phyloP scores from a whole-genome alignment of 2,329 filamentous ascomycete species.

The Remersonia thermophila region DNA sequence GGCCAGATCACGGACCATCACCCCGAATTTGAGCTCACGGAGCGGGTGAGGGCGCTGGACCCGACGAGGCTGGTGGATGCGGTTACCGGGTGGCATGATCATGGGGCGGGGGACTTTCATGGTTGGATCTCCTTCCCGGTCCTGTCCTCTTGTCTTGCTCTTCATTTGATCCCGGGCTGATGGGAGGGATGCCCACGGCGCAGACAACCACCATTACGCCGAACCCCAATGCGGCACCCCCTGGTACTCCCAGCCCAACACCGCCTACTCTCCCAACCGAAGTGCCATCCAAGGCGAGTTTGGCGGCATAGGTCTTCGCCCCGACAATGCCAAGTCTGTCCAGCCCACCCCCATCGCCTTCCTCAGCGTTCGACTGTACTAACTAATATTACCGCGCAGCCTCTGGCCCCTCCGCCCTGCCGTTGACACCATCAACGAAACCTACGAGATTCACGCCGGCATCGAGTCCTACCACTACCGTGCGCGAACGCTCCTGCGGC shows the following conservation, averaged over 20 bases:
- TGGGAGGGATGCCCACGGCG: no score
- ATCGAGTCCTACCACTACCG: constrained; percentile 56
- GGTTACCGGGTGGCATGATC: constrained; percentile 54
- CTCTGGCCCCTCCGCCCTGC: constrained; percentile 52
- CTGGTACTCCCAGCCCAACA: constrained; percentile 46
- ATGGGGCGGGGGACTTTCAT: constrained; percentile 53
- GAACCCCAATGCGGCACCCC: constrained; percentile 59
- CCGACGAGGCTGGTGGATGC: constrained; percentile 52
- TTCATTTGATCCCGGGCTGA: no score
- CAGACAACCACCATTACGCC: constrained; percentile 62
- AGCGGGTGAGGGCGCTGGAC: constrained; percentile 43
- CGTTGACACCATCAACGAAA: constrained; percentile 49
- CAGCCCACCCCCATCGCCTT: background rate
- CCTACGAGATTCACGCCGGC: constrained; percentile 51
- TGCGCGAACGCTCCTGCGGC: constrained; percentile 44
- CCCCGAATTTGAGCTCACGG: constrained; percentile 45
- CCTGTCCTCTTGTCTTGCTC: no score
- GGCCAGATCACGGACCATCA: constrained; percentile 42
- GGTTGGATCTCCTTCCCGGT: constrained; percentile 11
- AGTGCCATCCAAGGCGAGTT: constrained; percentile 63
- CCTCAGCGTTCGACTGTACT: background rate
- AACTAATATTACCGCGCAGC: no score
- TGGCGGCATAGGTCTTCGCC: constrained; percentile 54
- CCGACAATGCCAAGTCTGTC: constrained; percentile 46
- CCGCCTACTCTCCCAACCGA: constrained; percentile 43